Evolutionary conservation across 257 asterid genomes (phyloP).

Genomic region (Dorcoceras hygrometricum): DNA sequence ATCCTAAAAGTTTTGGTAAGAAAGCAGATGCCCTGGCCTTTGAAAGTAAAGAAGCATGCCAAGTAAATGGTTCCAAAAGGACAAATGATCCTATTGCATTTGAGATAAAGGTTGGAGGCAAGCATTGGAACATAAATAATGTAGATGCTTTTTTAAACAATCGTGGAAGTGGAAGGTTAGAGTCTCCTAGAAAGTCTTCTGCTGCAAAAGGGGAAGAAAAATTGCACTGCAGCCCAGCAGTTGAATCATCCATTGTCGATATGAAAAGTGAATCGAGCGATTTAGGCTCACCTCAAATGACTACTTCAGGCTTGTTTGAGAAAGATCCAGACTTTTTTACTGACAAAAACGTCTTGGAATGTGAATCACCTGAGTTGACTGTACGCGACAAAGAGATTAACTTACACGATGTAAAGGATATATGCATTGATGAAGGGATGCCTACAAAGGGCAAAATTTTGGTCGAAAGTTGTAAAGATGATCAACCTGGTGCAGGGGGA

Average conservation of each 20-base stretch:
- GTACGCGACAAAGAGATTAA: conserved; percentile 54
- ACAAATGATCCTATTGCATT: conserved; percentile 24
- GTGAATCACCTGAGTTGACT: conserved; percentile 50
- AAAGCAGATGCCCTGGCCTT: conserved; percentile 35
- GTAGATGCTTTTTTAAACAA: conserved; percentile 31
- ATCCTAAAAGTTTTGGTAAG: conserved; percentile 35
- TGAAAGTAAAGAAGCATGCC: conserved; percentile 33
- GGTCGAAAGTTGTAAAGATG: conserved; percentile 34
- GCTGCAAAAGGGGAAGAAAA: conserved; percentile 31
- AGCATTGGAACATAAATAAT: conserved; percentile 30
- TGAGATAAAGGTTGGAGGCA: conserved; percentile 30
- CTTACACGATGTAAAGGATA: conserved; percentile 56
- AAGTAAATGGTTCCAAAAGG: conserved; percentile 33
- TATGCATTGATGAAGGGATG: conserved; percentile 72
- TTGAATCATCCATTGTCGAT: conserved; percentile 14
- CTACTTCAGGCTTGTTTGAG: conserved; percentile 30
- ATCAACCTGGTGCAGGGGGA: conserved; percentile 26
- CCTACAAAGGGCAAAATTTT: conserved; percentile 38
- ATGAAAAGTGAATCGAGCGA: conserved; percentile 30
- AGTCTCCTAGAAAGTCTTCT: conserved; percentile 28
- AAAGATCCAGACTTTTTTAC: conserved; percentile 29
- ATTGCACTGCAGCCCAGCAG: conserved; percentile 30
- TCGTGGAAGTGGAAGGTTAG: conserved; percentile 25
- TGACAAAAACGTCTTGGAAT: conserved; percentile 50
- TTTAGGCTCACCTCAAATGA: conserved; percentile 25